A percentile compares a stretch with the other conserved stretches of the same genome.
phyloP scores from a whole-genome alignment of 1,139 yeast genomes.

The Arxiozyma slooffiae region DNA sequence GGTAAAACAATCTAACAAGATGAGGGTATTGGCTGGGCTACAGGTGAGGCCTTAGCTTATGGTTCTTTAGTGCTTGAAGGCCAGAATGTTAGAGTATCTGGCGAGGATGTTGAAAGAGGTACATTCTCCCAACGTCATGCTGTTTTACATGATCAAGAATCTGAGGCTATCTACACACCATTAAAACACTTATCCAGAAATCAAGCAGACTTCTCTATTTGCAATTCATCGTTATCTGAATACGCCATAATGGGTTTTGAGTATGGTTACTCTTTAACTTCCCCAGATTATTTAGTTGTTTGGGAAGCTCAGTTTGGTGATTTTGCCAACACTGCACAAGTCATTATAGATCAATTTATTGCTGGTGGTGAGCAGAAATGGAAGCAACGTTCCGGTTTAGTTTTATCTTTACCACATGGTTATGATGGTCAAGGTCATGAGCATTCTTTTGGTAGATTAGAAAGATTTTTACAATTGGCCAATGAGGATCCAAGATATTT shows the following conservation, averaged over 20 bases:
- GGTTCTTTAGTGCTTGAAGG: slow-evolving; percentile 92
- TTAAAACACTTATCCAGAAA: slow-evolving; percentile 66
- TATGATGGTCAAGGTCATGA: slow-evolving; percentile 99
- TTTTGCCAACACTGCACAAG: slow-evolving; percentile 98
- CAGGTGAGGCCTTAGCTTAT: slow-evolving; percentile 97
- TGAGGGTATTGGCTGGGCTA: slow-evolving; percentile 96
- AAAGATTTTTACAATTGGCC: slow-evolving; percentile 90
- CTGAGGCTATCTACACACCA: slow-evolving; percentile 77
- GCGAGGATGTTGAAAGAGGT: slow-evolving; percentile 99
- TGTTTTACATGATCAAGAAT: slow-evolving; percentile 89
- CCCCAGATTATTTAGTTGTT: slow-evolving; percentile 92
- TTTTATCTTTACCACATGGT: slow-evolving; percentile 95
- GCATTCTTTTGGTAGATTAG: slow-evolving; percentile 96
- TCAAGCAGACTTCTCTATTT: slow-evolving; percentile 80
- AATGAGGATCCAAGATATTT: slow-evolving; percentile 91
- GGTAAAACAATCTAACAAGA: slow-evolving; percentile 81
- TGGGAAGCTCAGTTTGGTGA: slow-evolving; percentile 99
- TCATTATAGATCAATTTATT: slow-evolving; percentile 90
- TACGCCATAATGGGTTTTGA: slow-evolving; percentile 99
- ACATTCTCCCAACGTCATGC: slow-evolving; percentile 99
- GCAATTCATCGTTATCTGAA: slow-evolving; percentile 96
- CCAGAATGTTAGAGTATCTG: slow-evolving; percentile 92
- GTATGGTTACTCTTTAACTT: slow-evolving; percentile 95
- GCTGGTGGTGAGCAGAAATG: slow-evolving; percentile 97
- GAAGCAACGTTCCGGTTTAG: slow-evolving; percentile 97